Conservation (phyloP, 352 stramenopile species). For the Phytophthora fragariae region DNA sequence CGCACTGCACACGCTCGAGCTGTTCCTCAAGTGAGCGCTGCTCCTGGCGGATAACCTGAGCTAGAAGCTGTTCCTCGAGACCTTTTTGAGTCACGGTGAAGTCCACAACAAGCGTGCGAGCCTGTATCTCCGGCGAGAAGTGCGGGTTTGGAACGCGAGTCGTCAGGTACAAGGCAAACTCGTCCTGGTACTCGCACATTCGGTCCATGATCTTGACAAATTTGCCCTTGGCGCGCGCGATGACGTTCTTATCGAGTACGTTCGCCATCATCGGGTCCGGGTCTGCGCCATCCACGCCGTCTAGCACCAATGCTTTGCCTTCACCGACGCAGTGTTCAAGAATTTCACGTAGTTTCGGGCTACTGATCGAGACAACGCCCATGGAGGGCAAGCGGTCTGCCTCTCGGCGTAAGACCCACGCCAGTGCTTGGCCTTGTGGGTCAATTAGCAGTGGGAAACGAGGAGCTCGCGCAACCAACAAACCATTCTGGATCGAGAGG, state of each 20-base stretch:
- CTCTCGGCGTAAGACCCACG: slow-evolving; percentile 87
- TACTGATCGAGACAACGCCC: slow-evolving; percentile 68
- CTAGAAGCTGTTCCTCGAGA: slow-evolving; percentile 92
- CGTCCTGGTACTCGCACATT: slow-evolving; percentile 70
- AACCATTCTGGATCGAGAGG: slow-evolving; percentile 92
- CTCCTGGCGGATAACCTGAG: slow-evolving; percentile 92
- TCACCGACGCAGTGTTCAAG: slow-evolving; percentile 90
- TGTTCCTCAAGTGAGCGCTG: slow-evolving; percentile 91
- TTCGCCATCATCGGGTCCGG: slow-evolving; percentile 67
- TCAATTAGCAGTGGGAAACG: slow-evolving; percentile 91
- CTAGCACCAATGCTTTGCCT: slow-evolving; percentile 85
- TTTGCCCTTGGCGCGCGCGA: slow-evolving; percentile 64
- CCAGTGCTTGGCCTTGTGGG: slow-evolving; percentile 89
- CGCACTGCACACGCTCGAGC: slow-evolving; percentile 84
- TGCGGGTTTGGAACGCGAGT: slow-evolving; percentile 74
- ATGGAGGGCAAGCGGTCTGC: slow-evolving; percentile 61
- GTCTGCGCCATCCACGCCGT: slow-evolving; percentile 70
- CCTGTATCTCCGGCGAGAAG: slow-evolving; percentile 77
- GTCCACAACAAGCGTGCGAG: slow-evolving; percentile 80
- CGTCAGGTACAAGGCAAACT: slow-evolving; percentile 74
- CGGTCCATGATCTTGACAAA: slow-evolving; percentile 80
- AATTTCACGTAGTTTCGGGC: slow-evolving; percentile 81
- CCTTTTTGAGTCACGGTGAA: slow-evolving; percentile 93
- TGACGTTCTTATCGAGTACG: slow-evolving; percentile 73
- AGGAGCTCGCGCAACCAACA: slow-evolving; percentile 81